Evolutionary conservation across 2,329 filamentous ascomycete genomes (phyloP).

Genomic region (Cordyceps cicadae): DNA sequence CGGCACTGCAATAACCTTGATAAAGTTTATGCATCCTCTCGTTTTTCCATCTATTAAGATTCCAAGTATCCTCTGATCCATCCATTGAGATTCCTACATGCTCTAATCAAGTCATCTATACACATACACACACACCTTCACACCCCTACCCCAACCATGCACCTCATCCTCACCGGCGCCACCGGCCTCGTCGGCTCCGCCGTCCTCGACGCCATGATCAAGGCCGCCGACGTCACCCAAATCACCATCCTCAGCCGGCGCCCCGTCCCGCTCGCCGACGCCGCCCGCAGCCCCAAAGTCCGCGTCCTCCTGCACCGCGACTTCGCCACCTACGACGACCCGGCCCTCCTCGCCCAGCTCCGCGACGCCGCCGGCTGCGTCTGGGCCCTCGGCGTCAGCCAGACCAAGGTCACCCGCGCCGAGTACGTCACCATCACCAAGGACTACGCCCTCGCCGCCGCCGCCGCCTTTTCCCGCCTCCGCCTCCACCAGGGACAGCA

Average conservation of each 20-base stretch:
- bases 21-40: background rate
- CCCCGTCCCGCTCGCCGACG: constrained; percentile 54
- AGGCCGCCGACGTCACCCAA: constrained; percentile 44
- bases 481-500: too few species aligned
- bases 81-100: background rate
- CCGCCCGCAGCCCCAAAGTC: constrained; percentile 47
- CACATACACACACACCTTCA: background rate
- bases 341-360: constrained; percentile 47
- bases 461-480: constrained; percentile 47
- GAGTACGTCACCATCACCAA: constrained; percentile 63
- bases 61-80: background rate
- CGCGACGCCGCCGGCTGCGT: constrained; percentile 59
- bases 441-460: constrained; percentile 56
- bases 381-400: constrained; percentile 64
- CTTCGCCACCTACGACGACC: constrained; percentile 51
- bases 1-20: background rate
- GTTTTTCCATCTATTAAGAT: background rate
- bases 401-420: constrained; percentile 51
- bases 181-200: constrained; percentile 57
- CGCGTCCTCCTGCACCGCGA: constrained; percentile 61
- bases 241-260: constrained; percentile 61
- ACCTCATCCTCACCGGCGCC: constrained; percentile 60
- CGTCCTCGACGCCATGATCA: constrained; percentile 55
- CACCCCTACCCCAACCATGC: constrained; percentile 33
- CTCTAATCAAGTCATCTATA: background rate